Conservation (phyloP, 164 flowering plant species). For the Annona cherimola region DNA sequence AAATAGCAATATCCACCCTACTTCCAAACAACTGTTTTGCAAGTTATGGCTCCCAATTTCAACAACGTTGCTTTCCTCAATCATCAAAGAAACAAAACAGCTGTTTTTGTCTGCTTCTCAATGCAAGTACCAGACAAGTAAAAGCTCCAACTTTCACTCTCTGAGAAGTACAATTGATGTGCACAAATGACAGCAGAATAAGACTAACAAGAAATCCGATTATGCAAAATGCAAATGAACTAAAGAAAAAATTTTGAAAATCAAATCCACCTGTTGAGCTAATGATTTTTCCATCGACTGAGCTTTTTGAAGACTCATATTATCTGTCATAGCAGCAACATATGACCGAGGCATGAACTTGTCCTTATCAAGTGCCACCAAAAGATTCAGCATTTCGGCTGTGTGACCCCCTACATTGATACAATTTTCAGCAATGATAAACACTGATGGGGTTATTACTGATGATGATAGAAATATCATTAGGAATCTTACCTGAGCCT, state of each 20-base stretch:
- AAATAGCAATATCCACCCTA: neutral
- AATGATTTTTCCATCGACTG: constrained; percentile 51
- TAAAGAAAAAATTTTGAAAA: neutral
- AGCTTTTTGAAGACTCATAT: constrained; percentile 93
- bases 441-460: neutral
- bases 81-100: neutral
- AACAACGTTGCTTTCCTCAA: neutral
- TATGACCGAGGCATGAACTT: constrained; percentile 68
- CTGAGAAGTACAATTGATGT: neutral
- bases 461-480: neutral
- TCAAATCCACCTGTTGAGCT: constrained; percentile 34
- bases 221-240: neutral
- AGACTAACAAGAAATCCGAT: neutral
- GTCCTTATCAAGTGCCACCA: constrained; percentile 53
- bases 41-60: neutral
- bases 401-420: constrained; percentile 79
- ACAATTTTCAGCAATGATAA: constrained; percentile 3
- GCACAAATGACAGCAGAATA: neutral
- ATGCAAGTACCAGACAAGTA: neutral
- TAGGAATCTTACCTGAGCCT: constrained; percentile 59
- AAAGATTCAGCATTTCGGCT: constrained; percentile 91
- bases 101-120: neutral
- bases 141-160: neutral
- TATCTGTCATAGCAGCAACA: constrained; percentile 84
- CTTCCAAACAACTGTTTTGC: neutral